Base-by-base conservation (phyloP, 129 eudicot species). In the Escallonia rubra region DNA sequence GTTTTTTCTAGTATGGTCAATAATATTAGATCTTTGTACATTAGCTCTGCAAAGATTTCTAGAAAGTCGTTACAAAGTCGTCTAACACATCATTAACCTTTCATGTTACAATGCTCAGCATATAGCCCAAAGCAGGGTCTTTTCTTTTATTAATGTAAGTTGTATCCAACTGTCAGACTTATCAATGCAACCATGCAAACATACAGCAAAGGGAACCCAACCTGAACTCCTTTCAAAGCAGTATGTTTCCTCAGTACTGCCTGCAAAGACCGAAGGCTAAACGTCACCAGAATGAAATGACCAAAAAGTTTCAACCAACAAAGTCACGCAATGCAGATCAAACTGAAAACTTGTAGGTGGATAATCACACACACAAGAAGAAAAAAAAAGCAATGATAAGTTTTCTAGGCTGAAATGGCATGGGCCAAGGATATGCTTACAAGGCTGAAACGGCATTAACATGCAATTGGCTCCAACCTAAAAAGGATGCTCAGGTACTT, bases 181-280 rank as follows among this genome's bases (percentile, higher is more conserved):
- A 85, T 60, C 39, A 88, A 46, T 0, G 96, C 82, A 41, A 85
- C 96, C 81, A 81, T 71, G 73, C 83, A 82, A 67, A 88, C 85
- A 51, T 75, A 72, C 45, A 74, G 68, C 2, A 85, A 75, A 9
- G 96, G 84, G 59, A 66, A 88, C 10, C 96, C 96, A 68, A 58
- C 72, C 64, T 74, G 84, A 15, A 79, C 76, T 67, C 49, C 76
- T 74, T 84, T 82, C 3, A 34, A 72, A 9, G 63, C 83, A 14
- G 41, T 7, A 10, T 15, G 60, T 57, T 68, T 54, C 65, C 52
- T 78, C 69, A 53, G 13, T 10, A 10, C n/a, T 59, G 76, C 82
- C 86, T 81, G 77, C 50, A 72, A 65, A 57, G 4, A 51, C 16
- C 34, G 6, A 60, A 71, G 63, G 76, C 59, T 70, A 52, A 67